Evolutionary conservation across 2,329 filamentous ascomycete species (phyloP).

Genomic region (Coniella vitis): DNA sequence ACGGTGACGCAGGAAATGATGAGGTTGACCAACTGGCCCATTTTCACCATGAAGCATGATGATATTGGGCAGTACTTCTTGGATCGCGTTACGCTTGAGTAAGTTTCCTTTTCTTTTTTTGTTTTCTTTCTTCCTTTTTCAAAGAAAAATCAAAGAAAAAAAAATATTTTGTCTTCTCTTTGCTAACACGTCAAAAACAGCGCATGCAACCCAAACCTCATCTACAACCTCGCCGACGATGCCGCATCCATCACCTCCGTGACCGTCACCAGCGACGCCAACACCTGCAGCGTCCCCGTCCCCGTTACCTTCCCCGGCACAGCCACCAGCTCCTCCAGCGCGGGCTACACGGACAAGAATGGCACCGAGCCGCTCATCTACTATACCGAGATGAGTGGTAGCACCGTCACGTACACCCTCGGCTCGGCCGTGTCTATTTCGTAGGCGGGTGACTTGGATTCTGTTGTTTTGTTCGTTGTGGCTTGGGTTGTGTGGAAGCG

Average conservation of each 20-base stretch:
- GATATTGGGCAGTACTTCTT: conserved; percentile 45
- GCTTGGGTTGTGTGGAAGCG: too few relatives aligned
- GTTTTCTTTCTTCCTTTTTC: not conserved
- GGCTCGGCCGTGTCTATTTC: conserved; percentile 6
- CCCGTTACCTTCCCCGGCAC: conserved; percentile 46
- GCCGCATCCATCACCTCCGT: conserved; percentile 41
- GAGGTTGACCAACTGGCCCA: conserved; percentile 41
- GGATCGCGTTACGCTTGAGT: conserved; percentile 39
- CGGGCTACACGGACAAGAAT: conserved; percentile 44
- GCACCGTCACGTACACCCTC: conserved; percentile 34
- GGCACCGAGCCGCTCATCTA: conserved; percentile 47
- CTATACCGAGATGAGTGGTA: conserved; percentile 40
- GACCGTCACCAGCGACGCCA: conserved; percentile 44
- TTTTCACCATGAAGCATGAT: conserved; percentile 49
- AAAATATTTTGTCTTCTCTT: not conserved
- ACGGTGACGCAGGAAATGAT: conserved; percentile 45
- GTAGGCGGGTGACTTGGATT: too few relatives aligned
- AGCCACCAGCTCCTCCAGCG: conserved; percentile 31
- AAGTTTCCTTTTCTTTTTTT: not conserved
- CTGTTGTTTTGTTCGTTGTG: too few relatives aligned
- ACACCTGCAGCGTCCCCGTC: conserved; percentile 43
- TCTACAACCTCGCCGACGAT: conserved; percentile 35
- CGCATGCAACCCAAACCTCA: conserved; percentile 41
- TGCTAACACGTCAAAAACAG: conserved; percentile 1
- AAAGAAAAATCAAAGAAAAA: not conserved